Conservation (phyloP, 441 rosid species). For the Populus hybrid region DNA sequence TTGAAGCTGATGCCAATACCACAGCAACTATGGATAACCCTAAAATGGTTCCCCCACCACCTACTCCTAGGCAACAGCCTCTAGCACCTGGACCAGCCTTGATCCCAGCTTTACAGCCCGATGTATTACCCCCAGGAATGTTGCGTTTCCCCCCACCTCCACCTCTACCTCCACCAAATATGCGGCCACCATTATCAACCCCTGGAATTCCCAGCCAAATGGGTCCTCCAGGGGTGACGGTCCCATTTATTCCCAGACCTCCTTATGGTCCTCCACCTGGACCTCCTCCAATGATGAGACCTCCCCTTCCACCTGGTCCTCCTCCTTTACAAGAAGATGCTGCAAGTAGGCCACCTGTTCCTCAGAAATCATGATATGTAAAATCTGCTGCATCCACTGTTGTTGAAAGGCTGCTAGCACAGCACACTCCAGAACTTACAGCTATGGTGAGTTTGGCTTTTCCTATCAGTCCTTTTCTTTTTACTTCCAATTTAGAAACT, state of each 20-base stretch:
- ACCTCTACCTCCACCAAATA: slow-evolving; percentile 39
- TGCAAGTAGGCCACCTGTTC: slow-evolving; percentile 45
- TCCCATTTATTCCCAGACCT: slow-evolving; percentile 69
- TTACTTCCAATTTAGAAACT: neutral
- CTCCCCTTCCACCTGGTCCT: slow-evolving; percentile 95
- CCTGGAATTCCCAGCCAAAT: slow-evolving; percentile 49
- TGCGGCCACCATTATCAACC: slow-evolving; percentile 48
- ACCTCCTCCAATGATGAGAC: slow-evolving; percentile 89
- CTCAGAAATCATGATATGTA: slow-evolving; percentile 84
- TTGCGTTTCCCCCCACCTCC: slow-evolving; percentile 71
- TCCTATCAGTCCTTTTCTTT: neutral
- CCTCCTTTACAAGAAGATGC: slow-evolving; percentile 64
- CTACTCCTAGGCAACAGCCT: slow-evolving; percentile 65
- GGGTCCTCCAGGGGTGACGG: slow-evolving; percentile 60
- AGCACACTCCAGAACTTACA: slow-evolving; percentile 91
- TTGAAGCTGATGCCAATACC: slow-evolving; percentile 43
- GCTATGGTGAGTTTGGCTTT: slow-evolving; percentile 63
- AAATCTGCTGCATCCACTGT: slow-evolving; percentile 98
- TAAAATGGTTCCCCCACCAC: slow-evolving; percentile 72
- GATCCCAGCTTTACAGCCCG: slow-evolving; percentile 46
- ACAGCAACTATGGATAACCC: slow-evolving; percentile 36
- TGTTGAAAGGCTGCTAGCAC: slow-evolving; percentile 92
- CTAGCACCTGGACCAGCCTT: slow-evolving; percentile 43
- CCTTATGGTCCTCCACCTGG: slow-evolving; percentile 88
- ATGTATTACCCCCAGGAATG: slow-evolving; percentile 69